phyloP scores from a whole-genome alignment of 768 basidiomycete genomes.

The Tephrocybe sp. region DNA sequence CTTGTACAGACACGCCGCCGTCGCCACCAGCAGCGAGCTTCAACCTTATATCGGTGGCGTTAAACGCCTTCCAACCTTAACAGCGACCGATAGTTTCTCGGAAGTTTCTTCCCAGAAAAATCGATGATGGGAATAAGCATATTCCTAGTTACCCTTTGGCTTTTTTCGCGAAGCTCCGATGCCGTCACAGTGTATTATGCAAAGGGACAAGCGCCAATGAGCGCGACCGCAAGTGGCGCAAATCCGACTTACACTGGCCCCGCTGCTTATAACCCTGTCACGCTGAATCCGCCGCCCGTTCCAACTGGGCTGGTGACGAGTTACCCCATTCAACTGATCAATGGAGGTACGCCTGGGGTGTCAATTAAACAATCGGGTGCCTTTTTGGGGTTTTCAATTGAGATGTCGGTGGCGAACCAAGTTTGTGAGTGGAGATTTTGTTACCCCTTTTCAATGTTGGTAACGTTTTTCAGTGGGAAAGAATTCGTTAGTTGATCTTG shows the following conservation, averaged over 20 bases:
- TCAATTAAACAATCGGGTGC: conserved; percentile 26
- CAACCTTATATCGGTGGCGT: not conserved
- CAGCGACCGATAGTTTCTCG: not conserved
- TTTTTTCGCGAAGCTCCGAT: not conserved
- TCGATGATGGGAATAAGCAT: not conserved
- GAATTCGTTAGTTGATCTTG: conserved; percentile 4
- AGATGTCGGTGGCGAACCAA: conserved; percentile 60
- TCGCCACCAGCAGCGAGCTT: not conserved
- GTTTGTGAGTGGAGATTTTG: conserved; percentile 33
- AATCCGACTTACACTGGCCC: conserved; percentile 41
- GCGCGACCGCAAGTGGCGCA: conserved; percentile 24
- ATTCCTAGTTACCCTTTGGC: not conserved
- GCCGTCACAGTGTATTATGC: conserved; percentile 33
- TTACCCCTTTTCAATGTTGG: conserved; percentile 16
- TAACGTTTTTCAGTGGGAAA: conserved; percentile 1
- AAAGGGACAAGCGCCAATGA: conserved; percentile 26
- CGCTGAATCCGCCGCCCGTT: conserved; percentile 46
- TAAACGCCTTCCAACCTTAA: not conserved
- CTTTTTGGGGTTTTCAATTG: conserved; percentile 58
- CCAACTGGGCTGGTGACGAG: conserved; percentile 40
- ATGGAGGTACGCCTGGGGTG: not conserved
- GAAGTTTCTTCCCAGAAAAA: not conserved
- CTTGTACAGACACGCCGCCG: not conserved
- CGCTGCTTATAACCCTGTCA: conserved; percentile 48
- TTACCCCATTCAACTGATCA: conserved; percentile 41